These are phyloP conservation scores for Prinsepia uniflora DNA, from an alignment of 306 rosid species.

Conservation along the genomic window DNA sequence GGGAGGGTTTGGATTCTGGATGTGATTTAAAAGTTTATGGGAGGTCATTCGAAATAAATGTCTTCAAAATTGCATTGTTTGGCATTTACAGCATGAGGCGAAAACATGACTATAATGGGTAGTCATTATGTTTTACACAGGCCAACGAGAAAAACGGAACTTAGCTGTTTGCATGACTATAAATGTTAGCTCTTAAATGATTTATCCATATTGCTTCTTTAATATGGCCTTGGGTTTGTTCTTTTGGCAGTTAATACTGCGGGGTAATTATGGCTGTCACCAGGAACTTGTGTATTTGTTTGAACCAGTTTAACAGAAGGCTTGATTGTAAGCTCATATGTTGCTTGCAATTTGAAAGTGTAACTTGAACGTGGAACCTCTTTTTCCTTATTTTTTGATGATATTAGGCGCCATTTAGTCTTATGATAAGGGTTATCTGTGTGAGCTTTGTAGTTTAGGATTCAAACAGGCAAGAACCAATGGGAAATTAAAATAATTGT, in stretches of 20 bases:
- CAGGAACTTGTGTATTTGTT: not conserved
- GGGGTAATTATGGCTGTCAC: not conserved
- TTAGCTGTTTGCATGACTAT: not conserved
- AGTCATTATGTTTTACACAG: not conserved
- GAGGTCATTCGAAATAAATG: not conserved
- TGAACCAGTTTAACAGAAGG: not conserved
- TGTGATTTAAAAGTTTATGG: not conserved
- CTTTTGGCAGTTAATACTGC: not conserved
- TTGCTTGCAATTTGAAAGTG: not conserved
- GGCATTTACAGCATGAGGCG: not conserved
- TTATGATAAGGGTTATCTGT: not conserved
- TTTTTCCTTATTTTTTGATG: slow-evolving; percentile 3
- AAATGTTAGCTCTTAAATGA: not conserved
- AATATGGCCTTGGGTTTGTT: not conserved
- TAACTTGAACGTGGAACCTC: not conserved
- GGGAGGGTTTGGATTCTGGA: not conserved
- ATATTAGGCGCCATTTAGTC: not conserved
- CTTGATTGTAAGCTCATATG: not conserved
- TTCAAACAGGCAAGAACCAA: slow-evolving; percentile 9
- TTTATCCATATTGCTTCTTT: not conserved
- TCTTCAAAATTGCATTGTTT: not conserved
- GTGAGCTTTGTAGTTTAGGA: not conserved
- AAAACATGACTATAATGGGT: not conserved
- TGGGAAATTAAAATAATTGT: slow-evolving; percentile 18
- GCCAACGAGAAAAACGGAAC: not conserved